phyloP scores from a whole-genome alignment of 139 green algal genomes.

The Chlorella vulgaris region DNA sequence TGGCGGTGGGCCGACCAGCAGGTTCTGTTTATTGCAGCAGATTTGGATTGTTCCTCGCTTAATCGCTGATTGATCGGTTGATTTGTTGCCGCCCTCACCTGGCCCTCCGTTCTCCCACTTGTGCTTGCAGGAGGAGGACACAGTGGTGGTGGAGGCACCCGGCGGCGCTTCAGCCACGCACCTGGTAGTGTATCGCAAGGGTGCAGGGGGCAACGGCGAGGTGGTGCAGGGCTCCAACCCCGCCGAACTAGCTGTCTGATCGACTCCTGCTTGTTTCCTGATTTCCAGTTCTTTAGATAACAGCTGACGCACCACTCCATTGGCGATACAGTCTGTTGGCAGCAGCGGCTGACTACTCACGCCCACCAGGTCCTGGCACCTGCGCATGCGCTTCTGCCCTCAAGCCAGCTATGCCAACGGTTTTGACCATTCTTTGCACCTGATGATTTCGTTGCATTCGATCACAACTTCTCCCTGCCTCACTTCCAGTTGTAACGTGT shows the following conservation, averaged over 20 bases:
- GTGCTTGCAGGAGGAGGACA: conserved; percentile 64
- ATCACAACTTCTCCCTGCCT: no score
- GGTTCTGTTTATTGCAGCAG: neutral
- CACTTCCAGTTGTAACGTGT: no score
- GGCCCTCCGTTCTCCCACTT: neutral
- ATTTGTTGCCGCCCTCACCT: neutral
- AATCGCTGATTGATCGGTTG: neutral
- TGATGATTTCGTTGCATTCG: no score
- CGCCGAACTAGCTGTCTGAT: conserved; percentile 15
- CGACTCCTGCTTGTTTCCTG: neutral
- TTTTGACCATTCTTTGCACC: no score
- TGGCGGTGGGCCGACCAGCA: neutral
- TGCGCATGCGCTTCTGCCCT: no score
- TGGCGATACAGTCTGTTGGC: no score
- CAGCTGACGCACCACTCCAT: no score
- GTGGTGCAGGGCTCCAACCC: conserved; percentile 2
- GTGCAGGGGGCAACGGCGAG: neutral
- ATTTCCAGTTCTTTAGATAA: neutral
- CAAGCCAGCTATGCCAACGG: no score
- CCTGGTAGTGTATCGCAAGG: conserved; percentile 32
- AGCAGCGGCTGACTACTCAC: no score
- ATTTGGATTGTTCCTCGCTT: no score
- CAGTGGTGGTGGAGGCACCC: conserved; percentile 61
- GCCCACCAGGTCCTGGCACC: no score
- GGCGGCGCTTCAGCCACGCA: conserved; percentile 33